Evolutionary conservation across 2,329 filamentous ascomycete genomes (phyloP).

Genomic region (Botryosphaeria dothidea): DNA sequence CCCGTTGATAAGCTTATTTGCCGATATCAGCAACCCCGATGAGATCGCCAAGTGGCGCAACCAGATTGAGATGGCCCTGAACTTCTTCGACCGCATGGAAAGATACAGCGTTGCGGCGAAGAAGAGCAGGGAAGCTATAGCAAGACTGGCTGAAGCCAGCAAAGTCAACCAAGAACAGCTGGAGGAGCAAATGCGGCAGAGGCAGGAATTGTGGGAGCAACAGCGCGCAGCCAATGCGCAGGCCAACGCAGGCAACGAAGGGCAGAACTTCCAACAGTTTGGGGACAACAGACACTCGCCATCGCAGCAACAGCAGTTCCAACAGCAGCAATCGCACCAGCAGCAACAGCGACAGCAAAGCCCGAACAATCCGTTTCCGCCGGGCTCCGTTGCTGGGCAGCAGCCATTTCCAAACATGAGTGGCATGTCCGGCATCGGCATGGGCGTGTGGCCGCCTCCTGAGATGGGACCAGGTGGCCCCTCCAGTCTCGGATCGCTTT

Average conservation of each 20-base stretch:
- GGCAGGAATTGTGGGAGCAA: neutral
- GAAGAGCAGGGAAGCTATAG: slow-evolving; percentile 44
- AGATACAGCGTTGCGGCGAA: slow-evolving; percentile 48
- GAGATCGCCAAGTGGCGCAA: slow-evolving; percentile 43
- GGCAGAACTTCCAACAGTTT: neutral
- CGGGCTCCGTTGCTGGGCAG: neutral
- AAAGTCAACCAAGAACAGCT: slow-evolving; percentile 25
- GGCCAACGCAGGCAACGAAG: neutral
- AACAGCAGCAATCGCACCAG: slow-evolving; percentile 4
- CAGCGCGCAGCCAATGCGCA: neutral
- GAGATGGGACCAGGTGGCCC: slow-evolving; percentile 2
- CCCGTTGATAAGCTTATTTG: slow-evolving; percentile 73
- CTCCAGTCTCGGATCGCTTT: slow-evolving; percentile 31
- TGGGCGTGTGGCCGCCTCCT: slow-evolving; percentile 22
- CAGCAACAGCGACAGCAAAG: slow-evolving; percentile 15
- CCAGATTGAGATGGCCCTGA: slow-evolving; percentile 43
- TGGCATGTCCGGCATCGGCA: slow-evolving; percentile 24
- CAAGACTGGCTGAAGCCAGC: slow-evolving; percentile 44
- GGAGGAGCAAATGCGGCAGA: slow-evolving; percentile 11
- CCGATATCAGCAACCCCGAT: slow-evolving; percentile 53
- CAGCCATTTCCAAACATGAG: slow-evolving; percentile 15
- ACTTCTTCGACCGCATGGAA: slow-evolving; percentile 45
- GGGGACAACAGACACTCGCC: neutral
- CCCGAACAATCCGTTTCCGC: slow-evolving; percentile 5
- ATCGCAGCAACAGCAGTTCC: neutral